Evolutionary conservation across 106 monocot genomes (phyloP), one percentile per base, ranked within the genome.

Genomic region (Chionographis japonica): DNA sequence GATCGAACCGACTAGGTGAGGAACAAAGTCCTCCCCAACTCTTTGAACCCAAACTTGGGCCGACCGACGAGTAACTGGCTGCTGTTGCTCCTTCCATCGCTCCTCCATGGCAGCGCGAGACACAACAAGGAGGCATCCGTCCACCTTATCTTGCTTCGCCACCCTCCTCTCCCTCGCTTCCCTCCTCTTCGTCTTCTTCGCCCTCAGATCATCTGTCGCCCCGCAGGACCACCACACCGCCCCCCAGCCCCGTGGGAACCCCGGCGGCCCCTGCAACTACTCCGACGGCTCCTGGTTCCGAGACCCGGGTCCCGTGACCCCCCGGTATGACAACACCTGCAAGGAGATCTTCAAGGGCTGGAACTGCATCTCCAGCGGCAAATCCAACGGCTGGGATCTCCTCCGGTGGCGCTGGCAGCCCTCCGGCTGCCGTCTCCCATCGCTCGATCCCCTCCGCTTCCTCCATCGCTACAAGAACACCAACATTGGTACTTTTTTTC

Each of bases 271-370:
- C 40, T 94, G 93, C 72, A 75, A 94, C 79, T 83, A 82, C 80
- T 73, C 90, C 9, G 70, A 69, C 37, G 94, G 94, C 9, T 15
- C 54, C 8, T 94, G 94, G 94, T 53, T 87, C 18, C 75, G 50
- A 8, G 50, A 71, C 14, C 46, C 57, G 11, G 19, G 56, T 12
- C 49, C 42, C 7, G 10, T 68, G 16, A 50, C 56, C 36, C 57
- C 75, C 40, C 75, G 87, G 3, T 94, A 94, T 71, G 80, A 84
- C 49, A 52, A 60, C 40, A 73, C 81, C 37, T 94, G 94, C 77
- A 87, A 78, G 73, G 94, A 94, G 82, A 94, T 94, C 76, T 94
- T 87, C 76, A 94, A 94, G 70, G 94, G 94, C 2, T 94, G 94
- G 94, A 94, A 94, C 67, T 94, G 94, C 82, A 61, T 85, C 73